Evolutionary conservation across 2,329 filamentous ascomycete genomes (phyloP), one percentile per base, ranked within the genome.

Genomic region (Cryphonectria naterciae): DNA sequence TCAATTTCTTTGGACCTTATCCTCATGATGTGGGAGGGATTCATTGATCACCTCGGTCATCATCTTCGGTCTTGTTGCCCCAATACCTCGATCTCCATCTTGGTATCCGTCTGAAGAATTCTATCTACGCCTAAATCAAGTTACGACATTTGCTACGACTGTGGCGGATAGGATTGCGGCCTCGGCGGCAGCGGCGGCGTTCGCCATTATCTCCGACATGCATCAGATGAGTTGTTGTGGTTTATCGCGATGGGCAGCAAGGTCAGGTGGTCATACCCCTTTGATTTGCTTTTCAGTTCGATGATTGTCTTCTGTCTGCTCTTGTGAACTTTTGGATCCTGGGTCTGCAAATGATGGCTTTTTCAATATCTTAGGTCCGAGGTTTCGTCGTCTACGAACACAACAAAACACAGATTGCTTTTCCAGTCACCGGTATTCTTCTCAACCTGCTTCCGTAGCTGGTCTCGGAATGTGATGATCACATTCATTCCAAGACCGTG

Each of bases 191-290:
- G 46, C 46, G 67, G 37, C 43, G 69, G 71, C 71, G 63, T 68
- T 67, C 19, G 61, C 58, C 46, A 68, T 25, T 28, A 35, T 49
- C 43, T 61, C 52, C 7, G 63, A 58, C 66, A 54, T 67, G 71
- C 69, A 71, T 71, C 63, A 64, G 69, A 68, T 67, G 69, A 58
- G 62, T 37, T 43, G 41, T 67, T 61, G 56, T 71, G 66, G 65
- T 54, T 25, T 54, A 43, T 66, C 71, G 28, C 28, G 70, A 67
- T 32, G 39, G 66, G 71, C 56, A 70, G 65, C 56, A 68, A 60
- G 65, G 66, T 61, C 61, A 68, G 56, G 58, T 25, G n/a, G 11
- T 13, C 43, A 35, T n/a, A 17, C 17, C 32, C 32, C 17, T 39
- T 37, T 39, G 22, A 11, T 39, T 61, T n/a, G 3, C 32, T 61